Percentiles rank a stretch among this genome's conserved stretches.
Evolutionary conservation across 352 stramenopile species (phyloP).

Genomic region (Globisporangium viniferum): DNA sequence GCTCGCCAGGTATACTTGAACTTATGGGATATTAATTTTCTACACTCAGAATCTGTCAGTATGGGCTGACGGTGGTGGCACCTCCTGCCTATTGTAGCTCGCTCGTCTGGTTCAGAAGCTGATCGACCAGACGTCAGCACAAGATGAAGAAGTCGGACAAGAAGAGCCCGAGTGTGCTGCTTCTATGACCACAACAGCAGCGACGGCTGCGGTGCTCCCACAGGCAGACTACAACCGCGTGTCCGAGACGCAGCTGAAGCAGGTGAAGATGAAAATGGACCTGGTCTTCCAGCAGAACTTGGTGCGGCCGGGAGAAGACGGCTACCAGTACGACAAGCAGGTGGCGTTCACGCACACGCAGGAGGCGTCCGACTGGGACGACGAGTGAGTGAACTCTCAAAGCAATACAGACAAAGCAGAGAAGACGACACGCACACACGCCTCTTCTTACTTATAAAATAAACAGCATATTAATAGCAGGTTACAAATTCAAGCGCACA

Average conservation of each 20-base stretch:
- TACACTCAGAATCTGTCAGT: no score
- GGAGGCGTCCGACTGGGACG: slow-evolving; percentile 60
- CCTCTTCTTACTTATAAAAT: slow-evolving; percentile 42
- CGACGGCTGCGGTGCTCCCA: slow-evolving; percentile 25
- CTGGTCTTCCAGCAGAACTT: slow-evolving; percentile 63
- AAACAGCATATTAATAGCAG: slow-evolving; percentile 55
- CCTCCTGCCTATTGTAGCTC: slow-evolving; percentile 24
- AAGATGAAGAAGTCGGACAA: background rate
- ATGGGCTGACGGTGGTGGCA: no score
- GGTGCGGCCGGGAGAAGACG: slow-evolving; percentile 44
- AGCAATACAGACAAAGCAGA: slow-evolving; percentile 8
- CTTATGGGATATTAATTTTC: no score
- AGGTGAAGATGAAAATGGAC: slow-evolving; percentile 75
- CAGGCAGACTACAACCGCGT: slow-evolving; percentile 79
- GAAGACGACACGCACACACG: background rate
- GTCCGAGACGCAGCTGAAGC: slow-evolving; percentile 64
- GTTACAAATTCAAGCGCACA: slow-evolving; percentile 23
- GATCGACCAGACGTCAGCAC: slow-evolving; percentile 15
- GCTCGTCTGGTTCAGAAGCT: slow-evolving; percentile 47
- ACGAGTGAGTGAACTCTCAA: slow-evolving; percentile 18
- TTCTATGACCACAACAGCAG: background rate
- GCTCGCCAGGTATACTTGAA: slow-evolving; percentile 42
- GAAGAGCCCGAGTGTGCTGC: background rate
- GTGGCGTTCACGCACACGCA: slow-evolving; percentile 42
- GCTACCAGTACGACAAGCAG: slow-evolving; percentile 72